Conservation (phyloP, 306 rosid genomes). For the Urtica urens region DNA sequence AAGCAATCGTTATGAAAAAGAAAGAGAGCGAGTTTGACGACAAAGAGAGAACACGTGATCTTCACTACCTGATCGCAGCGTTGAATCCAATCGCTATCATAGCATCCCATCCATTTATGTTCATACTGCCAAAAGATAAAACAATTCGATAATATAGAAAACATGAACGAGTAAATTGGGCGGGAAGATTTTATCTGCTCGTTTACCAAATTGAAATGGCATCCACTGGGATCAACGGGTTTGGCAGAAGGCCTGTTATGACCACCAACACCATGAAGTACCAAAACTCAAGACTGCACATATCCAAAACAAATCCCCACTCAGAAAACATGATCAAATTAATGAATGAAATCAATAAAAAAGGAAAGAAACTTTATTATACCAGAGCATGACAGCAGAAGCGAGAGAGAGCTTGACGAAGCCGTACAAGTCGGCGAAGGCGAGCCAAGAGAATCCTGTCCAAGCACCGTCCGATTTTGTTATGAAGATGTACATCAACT, state of each 20-base stretch:
- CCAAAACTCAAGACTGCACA: slow-evolving; percentile 80
- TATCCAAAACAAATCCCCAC: neutral
- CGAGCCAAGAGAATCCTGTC: slow-evolving; percentile 65
- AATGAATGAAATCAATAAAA: neutral
- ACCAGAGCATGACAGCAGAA: slow-evolving; percentile 80
- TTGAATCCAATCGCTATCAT: slow-evolving; percentile 78
- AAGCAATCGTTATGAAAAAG: too few relatives aligned
- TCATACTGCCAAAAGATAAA: slow-evolving; percentile 40
- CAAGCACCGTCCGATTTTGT: slow-evolving; percentile 77
- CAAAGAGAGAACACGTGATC: neutral
- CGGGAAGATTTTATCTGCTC: neutral
- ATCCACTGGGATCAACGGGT: slow-evolving; percentile 58
- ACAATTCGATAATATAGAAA: neutral
- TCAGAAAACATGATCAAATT: too few relatives aligned
- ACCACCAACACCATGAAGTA: slow-evolving; percentile 69
- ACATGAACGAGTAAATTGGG: neutral
- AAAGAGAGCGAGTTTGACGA: too few relatives aligned
- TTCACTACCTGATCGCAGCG: slow-evolving; percentile 56
- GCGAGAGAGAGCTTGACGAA: slow-evolving; percentile 68
- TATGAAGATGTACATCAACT: slow-evolving; percentile 39
- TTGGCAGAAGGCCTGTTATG: slow-evolving; percentile 44
- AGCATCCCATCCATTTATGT: slow-evolving; percentile 57
- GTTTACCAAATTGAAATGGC: slow-evolving; percentile 64
- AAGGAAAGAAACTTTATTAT: slow-evolving; percentile 10
- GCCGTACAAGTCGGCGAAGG: slow-evolving; percentile 46